Conservation (phyloP, 1,284 basidiomycete species). For the Heterobasidion parviporum region DNA sequence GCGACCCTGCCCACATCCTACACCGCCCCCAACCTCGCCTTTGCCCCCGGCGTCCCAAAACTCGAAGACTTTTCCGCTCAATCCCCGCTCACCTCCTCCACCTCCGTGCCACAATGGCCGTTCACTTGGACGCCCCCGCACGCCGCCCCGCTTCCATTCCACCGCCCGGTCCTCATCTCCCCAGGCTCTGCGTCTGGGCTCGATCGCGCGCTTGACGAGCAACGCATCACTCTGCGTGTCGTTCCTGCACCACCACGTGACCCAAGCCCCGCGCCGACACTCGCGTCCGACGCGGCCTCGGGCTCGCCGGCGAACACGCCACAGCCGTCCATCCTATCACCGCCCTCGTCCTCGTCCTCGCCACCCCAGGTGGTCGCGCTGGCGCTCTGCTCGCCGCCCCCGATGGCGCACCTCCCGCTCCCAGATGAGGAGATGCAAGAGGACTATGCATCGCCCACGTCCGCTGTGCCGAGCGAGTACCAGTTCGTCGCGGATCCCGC, state of each 20-base stretch:
- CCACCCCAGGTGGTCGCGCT: background rate
- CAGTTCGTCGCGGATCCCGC: background rate
- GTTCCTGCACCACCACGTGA: background rate
- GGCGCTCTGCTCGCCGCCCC: background rate
- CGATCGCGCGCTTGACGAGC: constrained; percentile 7
- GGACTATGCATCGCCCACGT: background rate
- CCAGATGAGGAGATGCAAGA: background rate
- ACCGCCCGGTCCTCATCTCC: background rate
- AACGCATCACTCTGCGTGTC: constrained; percentile 2
- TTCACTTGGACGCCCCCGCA: background rate
- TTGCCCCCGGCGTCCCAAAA: background rate
- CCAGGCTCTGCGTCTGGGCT: constrained; percentile 8
- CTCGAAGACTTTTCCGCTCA: background rate
- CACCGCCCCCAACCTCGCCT: background rate
- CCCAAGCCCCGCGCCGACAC: background rate
- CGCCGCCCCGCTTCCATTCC: background rate
- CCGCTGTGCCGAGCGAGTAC: background rate
- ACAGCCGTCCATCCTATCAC: no score
- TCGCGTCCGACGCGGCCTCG: constrained; percentile 1
- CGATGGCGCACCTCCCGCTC: constrained; percentile 1
- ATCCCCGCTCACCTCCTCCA: background rate
- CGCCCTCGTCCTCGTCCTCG: background rate
- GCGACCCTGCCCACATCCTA: no score
- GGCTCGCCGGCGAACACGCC: background rate
- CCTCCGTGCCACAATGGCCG: background rate